Conservation (phyloP, 495 filamentous ascomycete species). For the Astrothelium macrocarpum region DNA sequence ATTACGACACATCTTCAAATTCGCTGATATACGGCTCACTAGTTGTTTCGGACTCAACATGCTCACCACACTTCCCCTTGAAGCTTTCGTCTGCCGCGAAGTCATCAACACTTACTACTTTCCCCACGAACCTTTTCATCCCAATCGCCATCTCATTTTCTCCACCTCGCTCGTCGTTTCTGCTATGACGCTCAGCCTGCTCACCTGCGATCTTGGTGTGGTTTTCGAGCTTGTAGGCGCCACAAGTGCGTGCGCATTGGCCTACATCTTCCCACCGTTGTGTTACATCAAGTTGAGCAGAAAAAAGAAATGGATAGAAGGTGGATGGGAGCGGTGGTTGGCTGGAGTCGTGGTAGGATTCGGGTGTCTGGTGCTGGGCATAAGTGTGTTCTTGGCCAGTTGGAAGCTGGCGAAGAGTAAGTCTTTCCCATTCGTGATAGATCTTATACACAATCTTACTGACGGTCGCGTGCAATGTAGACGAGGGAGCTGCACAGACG, state of each 20-base stretch:
- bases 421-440: neutral
- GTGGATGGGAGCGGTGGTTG: slow-evolving; percentile 58
- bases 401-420: slow-evolving; percentile 25
- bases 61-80: slow-evolving; percentile 91
- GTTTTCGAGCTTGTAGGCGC: slow-evolving; percentile 95
- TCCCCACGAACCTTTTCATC: slow-evolving; percentile 66
- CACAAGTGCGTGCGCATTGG: slow-evolving; percentile 84
- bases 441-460: neutral
- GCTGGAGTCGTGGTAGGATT: slow-evolving; percentile 63
- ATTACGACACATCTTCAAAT: neutral
- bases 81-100: slow-evolving; percentile 94
- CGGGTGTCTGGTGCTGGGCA: slow-evolving; percentile 71
- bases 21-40: neutral
- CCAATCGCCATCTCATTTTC: slow-evolving; percentile 76
- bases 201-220: slow-evolving; percentile 86
- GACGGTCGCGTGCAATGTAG: neutral
- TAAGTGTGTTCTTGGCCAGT: slow-evolving; percentile 64
- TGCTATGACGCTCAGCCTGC: slow-evolving; percentile 64
- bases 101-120: slow-evolving; percentile 95
- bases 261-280: slow-evolving; percentile 88
- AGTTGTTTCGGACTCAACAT: slow-evolving; percentile 93
- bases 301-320: slow-evolving; percentile 32
- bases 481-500: neutral
- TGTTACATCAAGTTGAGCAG: slow-evolving; percentile 90
- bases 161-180: slow-evolving; percentile 67